phyloP scores from a whole-genome alignment of 148 eudicot genomes.

The Persicaria tinctoria region DNA sequence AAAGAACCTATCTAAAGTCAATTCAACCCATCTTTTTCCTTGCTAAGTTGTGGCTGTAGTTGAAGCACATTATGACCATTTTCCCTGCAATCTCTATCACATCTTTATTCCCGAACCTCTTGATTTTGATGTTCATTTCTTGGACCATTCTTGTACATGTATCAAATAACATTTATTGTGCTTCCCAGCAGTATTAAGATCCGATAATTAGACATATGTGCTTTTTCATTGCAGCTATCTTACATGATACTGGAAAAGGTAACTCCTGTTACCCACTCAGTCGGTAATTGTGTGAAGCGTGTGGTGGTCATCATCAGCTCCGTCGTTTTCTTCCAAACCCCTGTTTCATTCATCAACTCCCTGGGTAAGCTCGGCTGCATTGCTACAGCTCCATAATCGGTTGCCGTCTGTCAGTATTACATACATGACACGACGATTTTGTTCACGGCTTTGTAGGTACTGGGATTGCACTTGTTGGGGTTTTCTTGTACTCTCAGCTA shows the following conservation, averaged over 20 bases:
- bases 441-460: conserved; percentile 48
- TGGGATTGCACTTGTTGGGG: conserved; percentile 87
- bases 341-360: conserved; percentile 64
- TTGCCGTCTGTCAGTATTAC: not conserved
- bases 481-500: conserved; percentile 84
- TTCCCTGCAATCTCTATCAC: not conserved
- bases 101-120: not conserved
- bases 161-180: not conserved
- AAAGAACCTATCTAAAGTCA: not conserved
- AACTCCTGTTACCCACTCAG: conserved; percentile 90
- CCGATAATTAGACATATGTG: not conserved
- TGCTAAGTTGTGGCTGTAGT: not conserved
- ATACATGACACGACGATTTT: not conserved
- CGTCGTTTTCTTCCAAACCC: conserved; percentile 78
- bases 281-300: conserved; percentile 88
- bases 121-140: too few relatives aligned
- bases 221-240: conserved; percentile 52
- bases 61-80: not conserved
- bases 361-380: conserved; percentile 41
- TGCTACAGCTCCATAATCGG: not conserved
- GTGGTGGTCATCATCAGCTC: conserved; percentile 91
- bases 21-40: not conserved
- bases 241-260: conserved; percentile 92
- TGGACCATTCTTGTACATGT: not conserved
- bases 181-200: not conserved